Evolutionary conservation across 805 yeast species (phyloP).

Genomic region (Yarrowia sp.): DNA sequence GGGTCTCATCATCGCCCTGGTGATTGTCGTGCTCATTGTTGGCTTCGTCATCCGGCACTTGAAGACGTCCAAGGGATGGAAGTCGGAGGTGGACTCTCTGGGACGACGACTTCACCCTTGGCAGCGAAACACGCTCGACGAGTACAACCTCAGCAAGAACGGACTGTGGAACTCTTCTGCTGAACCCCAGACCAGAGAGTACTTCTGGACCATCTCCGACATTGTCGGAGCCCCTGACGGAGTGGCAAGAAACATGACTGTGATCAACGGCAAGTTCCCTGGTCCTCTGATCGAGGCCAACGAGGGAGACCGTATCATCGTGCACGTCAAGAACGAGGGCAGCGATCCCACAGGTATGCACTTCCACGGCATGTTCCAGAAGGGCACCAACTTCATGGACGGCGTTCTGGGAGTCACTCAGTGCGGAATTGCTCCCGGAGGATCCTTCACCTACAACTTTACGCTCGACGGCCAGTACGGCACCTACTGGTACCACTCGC

Average conservation of each 20-base stretch:
- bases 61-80: neutral
- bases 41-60: neutral
- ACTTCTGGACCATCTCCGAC: constrained; percentile 31
- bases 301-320: constrained; percentile 41
- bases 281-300: constrained; percentile 48
- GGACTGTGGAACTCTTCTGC: constrained; percentile 29
- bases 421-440: constrained; percentile 49
- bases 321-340: constrained; percentile 44
- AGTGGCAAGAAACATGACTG: constrained; percentile 38
- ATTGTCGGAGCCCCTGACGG: constrained; percentile 33
- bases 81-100: constrained; percentile 1
- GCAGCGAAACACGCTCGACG: constrained; percentile 37
- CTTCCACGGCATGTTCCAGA: constrained; percentile 53
- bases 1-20: neutral
- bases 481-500: constrained; percentile 58
- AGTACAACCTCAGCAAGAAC: constrained; percentile 32
- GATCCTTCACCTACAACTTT: constrained; percentile 45
- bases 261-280: constrained; percentile 49
- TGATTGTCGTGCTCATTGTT: neutral
- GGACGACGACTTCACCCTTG: constrained; percentile 31
- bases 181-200: constrained; percentile 31
- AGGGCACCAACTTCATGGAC: constrained; percentile 49
- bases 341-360: constrained; percentile 48
- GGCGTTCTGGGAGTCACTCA: constrained; percentile 54
- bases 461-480: constrained; percentile 46